These are phyloP conservation scores for Rhodocollybia butyracea DNA, from an alignment of 768 basidiomycete species.

Conservation along the genomic window DNA sequence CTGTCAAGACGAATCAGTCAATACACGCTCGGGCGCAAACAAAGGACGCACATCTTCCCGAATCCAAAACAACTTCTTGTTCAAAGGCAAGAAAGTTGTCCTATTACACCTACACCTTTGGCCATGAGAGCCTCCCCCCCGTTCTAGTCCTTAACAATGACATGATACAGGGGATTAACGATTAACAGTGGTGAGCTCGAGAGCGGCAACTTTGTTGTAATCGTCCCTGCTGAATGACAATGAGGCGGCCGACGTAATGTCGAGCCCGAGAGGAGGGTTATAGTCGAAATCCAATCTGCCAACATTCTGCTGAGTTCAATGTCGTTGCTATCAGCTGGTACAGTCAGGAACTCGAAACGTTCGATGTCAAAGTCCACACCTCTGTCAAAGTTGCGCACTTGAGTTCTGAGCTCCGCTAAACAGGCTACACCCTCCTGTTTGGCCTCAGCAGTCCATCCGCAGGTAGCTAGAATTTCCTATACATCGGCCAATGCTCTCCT, in stretches of 20 bases:
- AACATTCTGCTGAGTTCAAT: slow-evolving; percentile 61
- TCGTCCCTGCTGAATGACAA: slow-evolving; percentile 68
- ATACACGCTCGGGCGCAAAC: background rate
- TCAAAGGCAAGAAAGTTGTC: slow-evolving; percentile 91
- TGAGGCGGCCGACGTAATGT: slow-evolving; percentile 85
- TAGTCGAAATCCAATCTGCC: slow-evolving; percentile 84
- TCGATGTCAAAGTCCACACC: slow-evolving; percentile 35
- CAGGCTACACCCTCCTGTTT: slow-evolving; percentile 56
- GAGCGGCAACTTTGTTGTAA: slow-evolving; percentile 79
- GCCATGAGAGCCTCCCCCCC: slow-evolving; percentile 84
- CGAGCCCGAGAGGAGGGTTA: slow-evolving; percentile 74
- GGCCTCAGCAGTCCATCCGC: slow-evolving; percentile 76
- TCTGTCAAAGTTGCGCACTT: slow-evolving; percentile 59
- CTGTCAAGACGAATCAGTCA: slow-evolving; percentile 32
- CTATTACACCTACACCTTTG: slow-evolving; percentile 69
- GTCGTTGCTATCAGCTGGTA: slow-evolving; percentile 50
- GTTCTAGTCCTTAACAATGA: slow-evolving; percentile 89
- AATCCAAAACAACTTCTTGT: slow-evolving; percentile 67
- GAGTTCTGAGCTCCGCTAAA: slow-evolving; percentile 48
- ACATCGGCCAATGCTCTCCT: slow-evolving; percentile 56
- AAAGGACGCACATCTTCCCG: slow-evolving; percentile 37
- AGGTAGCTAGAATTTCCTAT: slow-evolving; percentile 46
- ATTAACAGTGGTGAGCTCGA: slow-evolving; percentile 89
- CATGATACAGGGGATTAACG: slow-evolving; percentile 91
- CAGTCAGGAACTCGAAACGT: slow-evolving; percentile 5